Percentiles rank a stretch among this genome's conserved stretches.
These are phyloP conservation scores for Schrenkiella parvula DNA, from an alignment of 345 rosid species.

Conservation along the genomic window DNA sequence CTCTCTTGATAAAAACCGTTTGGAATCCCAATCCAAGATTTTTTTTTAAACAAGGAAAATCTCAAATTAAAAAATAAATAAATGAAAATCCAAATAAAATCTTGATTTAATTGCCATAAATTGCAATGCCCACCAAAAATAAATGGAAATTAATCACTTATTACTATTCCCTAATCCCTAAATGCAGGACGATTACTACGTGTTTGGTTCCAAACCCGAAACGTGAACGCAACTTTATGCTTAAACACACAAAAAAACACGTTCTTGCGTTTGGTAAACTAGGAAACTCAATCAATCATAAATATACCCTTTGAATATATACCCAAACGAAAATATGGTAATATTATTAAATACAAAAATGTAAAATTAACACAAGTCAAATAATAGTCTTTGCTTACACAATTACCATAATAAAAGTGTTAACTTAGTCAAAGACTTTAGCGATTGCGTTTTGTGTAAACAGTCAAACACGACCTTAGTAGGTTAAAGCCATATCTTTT, in stretches of 20 bases:
- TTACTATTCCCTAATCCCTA: conserved; percentile 6
- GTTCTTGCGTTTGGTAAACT: neutral
- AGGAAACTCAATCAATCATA: conserved; percentile 22
- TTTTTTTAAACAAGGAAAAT: conserved; percentile 6
- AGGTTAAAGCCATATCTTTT: conserved; percentile 28
- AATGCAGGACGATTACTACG: conserved; percentile 23
- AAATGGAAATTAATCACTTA: conserved; percentile 11
- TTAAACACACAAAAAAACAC: neutral
- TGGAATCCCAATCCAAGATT: conserved; percentile 16
- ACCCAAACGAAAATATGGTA: conserved; percentile 1
- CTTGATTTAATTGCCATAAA: conserved; percentile 23
- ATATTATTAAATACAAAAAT: neutral
- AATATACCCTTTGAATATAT: conserved; percentile 17
- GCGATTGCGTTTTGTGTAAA: neutral
- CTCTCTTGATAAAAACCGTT: neutral
- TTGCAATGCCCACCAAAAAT: conserved; percentile 9
- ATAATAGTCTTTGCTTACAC: conserved; percentile 1
- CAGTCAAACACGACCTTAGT: conserved; percentile 17
- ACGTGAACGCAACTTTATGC: conserved; percentile 19
- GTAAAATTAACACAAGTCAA: neutral
- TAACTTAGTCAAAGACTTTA: conserved; percentile 18
- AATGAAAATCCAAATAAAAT: conserved; percentile 28
- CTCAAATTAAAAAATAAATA: neutral
- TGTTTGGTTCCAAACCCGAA: conserved; percentile 18
- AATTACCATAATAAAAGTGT: conserved; percentile 16